A percentile compares a stretch with the other conserved stretches of the same genome.
phyloP scores from a whole-genome alignment of 805 yeast genomes.

The Sugiyamaella americana region DNA sequence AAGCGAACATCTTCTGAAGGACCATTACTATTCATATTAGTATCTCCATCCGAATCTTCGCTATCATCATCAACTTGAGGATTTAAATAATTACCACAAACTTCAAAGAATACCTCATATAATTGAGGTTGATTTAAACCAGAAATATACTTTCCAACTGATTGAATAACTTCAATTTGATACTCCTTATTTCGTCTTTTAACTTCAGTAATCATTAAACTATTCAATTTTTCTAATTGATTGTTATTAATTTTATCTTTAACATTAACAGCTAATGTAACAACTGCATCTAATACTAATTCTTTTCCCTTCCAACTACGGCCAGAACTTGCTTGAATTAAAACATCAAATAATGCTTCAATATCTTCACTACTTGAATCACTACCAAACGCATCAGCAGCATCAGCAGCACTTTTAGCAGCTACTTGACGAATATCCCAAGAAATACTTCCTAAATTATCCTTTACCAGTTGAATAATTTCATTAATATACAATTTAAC shows the following conservation, averaged over 20 bases:
- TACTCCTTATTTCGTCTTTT: conserved; percentile 61
- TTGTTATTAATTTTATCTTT: conserved; percentile 29
- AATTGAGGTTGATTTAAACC: conserved; percentile 31
- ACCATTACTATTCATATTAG: conserved; percentile 15
- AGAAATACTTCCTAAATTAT: conserved; percentile 45
- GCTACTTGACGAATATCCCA: conserved; percentile 64
- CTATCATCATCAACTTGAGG: conserved; percentile 39
- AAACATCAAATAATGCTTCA: conserved; percentile 42
- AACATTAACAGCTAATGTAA: conserved; percentile 47
- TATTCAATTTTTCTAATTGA: conserved; percentile 36
- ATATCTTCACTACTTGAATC: conserved; percentile 9
- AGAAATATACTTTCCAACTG: conserved; percentile 46
- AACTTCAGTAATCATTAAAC: conserved; percentile 52
- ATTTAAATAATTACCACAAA: conserved; percentile 31
- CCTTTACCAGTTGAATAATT: conserved; percentile 48
- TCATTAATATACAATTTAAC: conserved; percentile 64
- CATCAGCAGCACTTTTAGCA: conserved; percentile 41
- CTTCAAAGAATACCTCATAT: conserved; percentile 33
- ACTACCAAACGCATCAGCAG: conserved; percentile 17
- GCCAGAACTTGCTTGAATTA: conserved; percentile 61
- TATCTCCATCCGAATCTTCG: conserved; percentile 36
- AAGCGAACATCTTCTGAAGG: conserved; percentile 1
- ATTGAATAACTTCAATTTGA: conserved; percentile 48
- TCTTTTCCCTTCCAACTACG: conserved; percentile 90
- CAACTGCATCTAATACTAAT: conserved; percentile 61